Conservation (phyloP, 2,329 filamentous ascomycete genomes). For the Aspergillus pseudotamarii region DNA sequence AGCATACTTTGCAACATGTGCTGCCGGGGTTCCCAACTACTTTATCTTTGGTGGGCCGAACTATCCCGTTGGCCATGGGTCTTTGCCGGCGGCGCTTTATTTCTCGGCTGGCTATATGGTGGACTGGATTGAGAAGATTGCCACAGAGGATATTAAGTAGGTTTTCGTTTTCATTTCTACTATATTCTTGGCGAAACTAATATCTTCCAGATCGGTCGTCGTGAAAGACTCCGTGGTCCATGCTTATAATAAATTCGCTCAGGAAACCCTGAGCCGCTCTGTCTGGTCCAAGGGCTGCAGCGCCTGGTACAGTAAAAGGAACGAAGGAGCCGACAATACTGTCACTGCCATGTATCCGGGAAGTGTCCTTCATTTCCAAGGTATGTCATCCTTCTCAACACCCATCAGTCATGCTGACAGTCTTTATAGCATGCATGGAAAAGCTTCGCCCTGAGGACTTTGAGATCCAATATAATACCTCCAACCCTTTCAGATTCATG, state of each 20-base stretch:
- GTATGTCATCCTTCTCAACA: not conserved
- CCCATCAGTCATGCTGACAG: too few relatives aligned
- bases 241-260: slow-evolving; percentile 25
- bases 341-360: slow-evolving; percentile 30
- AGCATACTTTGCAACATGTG: slow-evolving; percentile 28
- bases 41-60: slow-evolving; percentile 33
- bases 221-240: slow-evolving; percentile 21
- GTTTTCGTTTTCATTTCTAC: not conserved
- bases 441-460: slow-evolving; percentile 22
- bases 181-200: not conserved
- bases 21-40: slow-evolving; percentile 30
- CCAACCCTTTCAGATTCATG: slow-evolving; percentile 18
- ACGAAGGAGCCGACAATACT: slow-evolving; percentile 7
- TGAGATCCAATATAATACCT: slow-evolving; percentile 18
- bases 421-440: not conserved
- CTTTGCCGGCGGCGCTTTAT: slow-evolving; percentile 18
- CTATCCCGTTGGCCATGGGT: slow-evolving; percentile 26
- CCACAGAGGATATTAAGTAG: slow-evolving; percentile 21
- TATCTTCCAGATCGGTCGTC: slow-evolving; percentile 12
- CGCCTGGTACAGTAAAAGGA: slow-evolving; percentile 29
- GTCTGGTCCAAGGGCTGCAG: slow-evolving; percentile 32
- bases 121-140: slow-evolving; percentile 31
- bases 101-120: slow-evolving; percentile 29
- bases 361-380: slow-evolving; percentile 27
- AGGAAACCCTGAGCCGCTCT: slow-evolving; percentile 24